Evolutionary conservation across 352 stramenopile genomes (phyloP).

Genomic region (Plasmopara muralis): DNA sequence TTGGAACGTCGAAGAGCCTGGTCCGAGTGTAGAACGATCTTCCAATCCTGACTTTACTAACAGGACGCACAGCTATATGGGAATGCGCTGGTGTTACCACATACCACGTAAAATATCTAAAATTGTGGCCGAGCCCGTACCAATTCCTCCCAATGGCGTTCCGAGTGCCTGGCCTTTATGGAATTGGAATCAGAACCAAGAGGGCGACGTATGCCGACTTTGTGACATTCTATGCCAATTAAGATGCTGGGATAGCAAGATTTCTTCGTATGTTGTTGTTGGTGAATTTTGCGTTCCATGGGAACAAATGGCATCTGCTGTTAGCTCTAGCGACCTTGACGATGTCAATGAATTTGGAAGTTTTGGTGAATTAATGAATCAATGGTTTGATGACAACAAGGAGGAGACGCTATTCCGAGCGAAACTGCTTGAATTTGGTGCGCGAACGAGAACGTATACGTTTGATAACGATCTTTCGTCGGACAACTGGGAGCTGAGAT

Average conservation of each 20-base stretch:
- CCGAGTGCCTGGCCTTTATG: conserved; percentile 58
- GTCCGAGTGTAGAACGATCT: conserved; percentile 13
- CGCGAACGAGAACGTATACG: conserved; percentile 23
- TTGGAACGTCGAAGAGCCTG: conserved; percentile 32
- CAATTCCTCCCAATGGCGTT: conserved; percentile 49
- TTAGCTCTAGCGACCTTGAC: conserved; percentile 6
- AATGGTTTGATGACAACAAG: conserved; percentile 66
- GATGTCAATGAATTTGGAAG: conserved; percentile 38
- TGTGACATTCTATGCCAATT: conserved; percentile 75
- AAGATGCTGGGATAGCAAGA: conserved; percentile 57
- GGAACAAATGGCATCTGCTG: conserved; percentile 25
- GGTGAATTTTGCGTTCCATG: conserved; percentile 73
- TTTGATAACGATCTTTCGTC: conserved; percentile 32
- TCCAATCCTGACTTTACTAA: conserved; percentile 29
- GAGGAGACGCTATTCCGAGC: conserved; percentile 39
- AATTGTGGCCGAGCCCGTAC: conserved; percentile 51
- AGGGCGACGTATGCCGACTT: conserved; percentile 23
- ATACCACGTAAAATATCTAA: conserved; percentile 48
- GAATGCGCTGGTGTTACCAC: conserved; percentile 76
- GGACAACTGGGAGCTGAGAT: conserved; percentile 76
- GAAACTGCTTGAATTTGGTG: conserved; percentile 38
- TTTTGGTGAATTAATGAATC: conserved; percentile 63
- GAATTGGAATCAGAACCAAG: conserved; percentile 29
- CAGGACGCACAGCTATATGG: conserved; percentile 65
- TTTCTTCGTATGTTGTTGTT: conserved; percentile 39